Conservation (phyloP, 495 filamentous ascomycete genomes). For the Glonium stellatum region DNA sequence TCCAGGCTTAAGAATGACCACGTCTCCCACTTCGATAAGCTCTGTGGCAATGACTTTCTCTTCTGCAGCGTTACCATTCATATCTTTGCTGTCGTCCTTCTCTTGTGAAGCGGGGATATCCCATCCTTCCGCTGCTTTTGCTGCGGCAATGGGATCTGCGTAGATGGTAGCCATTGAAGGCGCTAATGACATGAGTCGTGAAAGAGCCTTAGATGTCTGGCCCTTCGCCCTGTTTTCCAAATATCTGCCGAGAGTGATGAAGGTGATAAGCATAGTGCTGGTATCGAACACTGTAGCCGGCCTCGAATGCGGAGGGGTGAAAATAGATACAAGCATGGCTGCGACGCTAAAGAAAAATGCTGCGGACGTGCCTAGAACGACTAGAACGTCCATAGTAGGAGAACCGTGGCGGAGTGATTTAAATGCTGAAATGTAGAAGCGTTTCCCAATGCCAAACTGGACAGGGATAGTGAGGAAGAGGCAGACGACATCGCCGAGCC, state of each 20-base stretch:
- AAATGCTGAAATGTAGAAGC: constrained; percentile 87
- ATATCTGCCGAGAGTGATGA: constrained; percentile 85
- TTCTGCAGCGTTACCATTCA: constrained; percentile 54
- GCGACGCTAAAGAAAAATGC: constrained; percentile 95
- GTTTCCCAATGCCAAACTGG: constrained; percentile 90
- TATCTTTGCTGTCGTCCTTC: constrained; percentile 37
- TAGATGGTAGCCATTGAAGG: constrained; percentile 98
- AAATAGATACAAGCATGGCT: constrained; percentile 76
- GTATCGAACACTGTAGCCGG: constrained; percentile 93
- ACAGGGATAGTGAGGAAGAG: constrained; percentile 79
- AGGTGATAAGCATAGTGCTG: constrained; percentile 97
- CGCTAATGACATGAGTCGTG: constrained; percentile 88
- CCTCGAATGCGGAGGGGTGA: constrained; percentile 59
- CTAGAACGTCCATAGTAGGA: constrained; percentile 96
- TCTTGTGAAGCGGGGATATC: constrained; percentile 37
- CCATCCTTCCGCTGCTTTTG: constrained; percentile 82
- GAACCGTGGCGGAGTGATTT: constrained; percentile 82
- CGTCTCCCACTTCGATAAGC: constrained; percentile 87
- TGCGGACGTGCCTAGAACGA: constrained; percentile 89
- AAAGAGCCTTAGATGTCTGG: constrained; percentile 90
- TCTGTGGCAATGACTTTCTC: constrained; percentile 86
- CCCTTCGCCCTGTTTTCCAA: constrained; percentile 95
- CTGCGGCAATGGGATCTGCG: constrained; percentile 88
- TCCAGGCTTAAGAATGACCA: constrained; percentile 86
- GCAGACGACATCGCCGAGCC: constrained; percentile 79